A percentile compares a stretch with the other conserved stretches of the same genome.
These are phyloP conservation scores for Arabidopsis suecica DNA, from an alignment of 345 rosid genomes.

Conservation along the genomic window DNA sequence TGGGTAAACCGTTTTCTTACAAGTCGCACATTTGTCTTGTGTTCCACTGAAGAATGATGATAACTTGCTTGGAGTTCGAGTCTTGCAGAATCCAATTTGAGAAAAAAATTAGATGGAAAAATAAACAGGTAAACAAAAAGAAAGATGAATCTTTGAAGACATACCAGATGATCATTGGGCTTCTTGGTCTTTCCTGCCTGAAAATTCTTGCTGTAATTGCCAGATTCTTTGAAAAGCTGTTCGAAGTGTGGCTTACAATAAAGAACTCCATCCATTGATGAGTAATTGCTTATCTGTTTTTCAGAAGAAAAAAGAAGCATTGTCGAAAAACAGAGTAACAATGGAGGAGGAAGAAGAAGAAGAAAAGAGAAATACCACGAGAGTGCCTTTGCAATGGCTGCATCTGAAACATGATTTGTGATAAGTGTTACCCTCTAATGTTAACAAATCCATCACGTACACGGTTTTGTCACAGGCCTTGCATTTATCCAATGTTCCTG, in stretches of 20 bases:
- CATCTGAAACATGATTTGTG: slow-evolving; percentile 92
- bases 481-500: slow-evolving; percentile 98
- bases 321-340: slow-evolving; percentile 20
- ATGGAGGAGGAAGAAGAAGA: slow-evolving; percentile 8
- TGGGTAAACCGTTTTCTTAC: slow-evolving; percentile 88
- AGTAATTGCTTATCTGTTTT: slow-evolving; percentile 87
- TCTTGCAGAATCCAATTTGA: slow-evolving; percentile 48
- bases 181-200: slow-evolving; percentile 61
- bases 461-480: slow-evolving; percentile 96
- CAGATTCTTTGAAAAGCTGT: slow-evolving; percentile 97
- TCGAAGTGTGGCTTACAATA: slow-evolving; percentile 95
- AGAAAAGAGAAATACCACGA: slow-evolving; percentile 55
- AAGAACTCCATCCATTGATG: slow-evolving; percentile 97
- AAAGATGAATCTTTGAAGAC: neutral
- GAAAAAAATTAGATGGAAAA: neutral
- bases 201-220: slow-evolving; percentile 80
- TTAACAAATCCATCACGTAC: slow-evolving; percentile 81
- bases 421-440: slow-evolving; percentile 87
- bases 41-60: slow-evolving; percentile 93
- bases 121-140: neutral
- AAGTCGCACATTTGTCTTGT: slow-evolving; percentile 87
- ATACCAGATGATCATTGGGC: slow-evolving; percentile 65
- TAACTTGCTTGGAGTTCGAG: slow-evolving; percentile 76
- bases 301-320: neutral
- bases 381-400: slow-evolving; percentile 95